Evolutionary conservation across 2,329 filamentous ascomycete genomes (phyloP).

Genomic region (Berkeleyomyces basicola): DNA sequence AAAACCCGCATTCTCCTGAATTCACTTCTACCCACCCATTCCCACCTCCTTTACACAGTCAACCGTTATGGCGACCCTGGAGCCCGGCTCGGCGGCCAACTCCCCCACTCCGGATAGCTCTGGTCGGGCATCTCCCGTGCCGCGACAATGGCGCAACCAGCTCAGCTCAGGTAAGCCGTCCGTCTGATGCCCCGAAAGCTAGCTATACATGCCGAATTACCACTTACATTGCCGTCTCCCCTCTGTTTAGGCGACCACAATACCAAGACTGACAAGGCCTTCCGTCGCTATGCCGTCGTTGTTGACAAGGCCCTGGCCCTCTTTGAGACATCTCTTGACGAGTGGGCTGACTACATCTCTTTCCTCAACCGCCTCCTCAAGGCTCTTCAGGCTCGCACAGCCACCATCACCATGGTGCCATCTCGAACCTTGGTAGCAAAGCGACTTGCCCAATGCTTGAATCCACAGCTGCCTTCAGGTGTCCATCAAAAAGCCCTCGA

Average conservation of each 20-base stretch:
- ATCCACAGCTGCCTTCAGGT: constrained; percentile 80
- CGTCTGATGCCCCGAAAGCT: constrained; percentile 6
- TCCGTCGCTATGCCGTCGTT: constrained; percentile 75
- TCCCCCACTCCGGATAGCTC: constrained; percentile 67
- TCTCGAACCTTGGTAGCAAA: constrained; percentile 73
- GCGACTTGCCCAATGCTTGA: constrained; percentile 85
- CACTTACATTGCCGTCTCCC: not conserved
- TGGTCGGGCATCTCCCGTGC: constrained; percentile 59
- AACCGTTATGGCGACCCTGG: constrained; percentile 6
- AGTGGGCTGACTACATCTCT: constrained; percentile 99
- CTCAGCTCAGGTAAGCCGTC: constrained; percentile 50
- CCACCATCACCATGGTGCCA: constrained; percentile 55
- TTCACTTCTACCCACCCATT: not conserved
- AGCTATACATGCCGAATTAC: not conserved
- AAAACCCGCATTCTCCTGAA: not conserved
- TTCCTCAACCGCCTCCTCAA: constrained; percentile 84
- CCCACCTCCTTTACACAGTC: not conserved
- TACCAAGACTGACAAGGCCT: constrained; percentile 44
- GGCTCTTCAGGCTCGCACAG: constrained; percentile 74
- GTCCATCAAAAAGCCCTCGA: constrained; percentile 96
- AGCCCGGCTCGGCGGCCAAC: constrained; percentile 26
- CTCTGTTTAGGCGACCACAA: constrained; percentile 32
- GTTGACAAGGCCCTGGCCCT: constrained; percentile 76
- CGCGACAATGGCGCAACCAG: constrained; percentile 61
- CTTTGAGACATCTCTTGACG: constrained; percentile 85